Percentiles rank a stretch among this genome's conserved stretches.
phyloP scores from a whole-genome alignment of 2,329 filamentous ascomycete species.

The Calonectria multiphialidica region DNA sequence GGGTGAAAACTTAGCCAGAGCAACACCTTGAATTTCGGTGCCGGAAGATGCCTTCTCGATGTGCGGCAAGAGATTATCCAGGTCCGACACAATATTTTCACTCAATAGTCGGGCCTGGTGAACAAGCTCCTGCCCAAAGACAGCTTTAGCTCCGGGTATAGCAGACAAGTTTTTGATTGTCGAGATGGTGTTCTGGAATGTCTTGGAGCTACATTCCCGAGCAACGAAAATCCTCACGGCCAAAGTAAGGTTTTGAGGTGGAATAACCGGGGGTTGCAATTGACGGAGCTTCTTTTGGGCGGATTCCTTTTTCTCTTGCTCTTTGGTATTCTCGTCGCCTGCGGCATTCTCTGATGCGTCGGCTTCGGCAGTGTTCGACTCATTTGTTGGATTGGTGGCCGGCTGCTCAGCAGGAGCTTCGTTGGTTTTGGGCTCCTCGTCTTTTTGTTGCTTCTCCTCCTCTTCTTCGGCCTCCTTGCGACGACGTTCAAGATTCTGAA shows the following conservation, averaged over 20 bases:
- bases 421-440: constrained; percentile 46
- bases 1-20: constrained; percentile 94
- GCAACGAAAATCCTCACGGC: constrained; percentile 98
- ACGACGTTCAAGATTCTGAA: constrained; percentile 85
- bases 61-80: constrained; percentile 86
- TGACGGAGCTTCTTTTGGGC: constrained; percentile 66
- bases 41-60: constrained; percentile 89
- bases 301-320: constrained; percentile 54
- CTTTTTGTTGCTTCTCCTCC: constrained; percentile 59
- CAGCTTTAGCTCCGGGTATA: constrained; percentile 88
- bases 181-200: constrained; percentile 96
- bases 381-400: constrained; percentile 45
- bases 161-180: constrained; percentile 99
- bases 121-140: constrained; percentile 94
- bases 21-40: constrained; percentile 95
- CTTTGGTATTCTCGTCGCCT: constrained; percentile 40
- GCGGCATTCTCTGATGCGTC: constrained; percentile 42
- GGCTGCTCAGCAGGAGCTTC: constrained; percentile 32
- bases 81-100: constrained; percentile 84
- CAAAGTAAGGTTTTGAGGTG: constrained; percentile 88
- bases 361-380: constrained; percentile 42
- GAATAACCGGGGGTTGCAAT: constrained; percentile 85
- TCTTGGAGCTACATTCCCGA: constrained; percentile 96
- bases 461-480: constrained; percentile 78
- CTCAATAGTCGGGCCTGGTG: constrained; percentile 87